These are phyloP conservation scores for Cladorrhinum sp. DNA, from an alignment of 2,329 filamentous ascomycete genomes.

Conservation along the genomic window DNA sequence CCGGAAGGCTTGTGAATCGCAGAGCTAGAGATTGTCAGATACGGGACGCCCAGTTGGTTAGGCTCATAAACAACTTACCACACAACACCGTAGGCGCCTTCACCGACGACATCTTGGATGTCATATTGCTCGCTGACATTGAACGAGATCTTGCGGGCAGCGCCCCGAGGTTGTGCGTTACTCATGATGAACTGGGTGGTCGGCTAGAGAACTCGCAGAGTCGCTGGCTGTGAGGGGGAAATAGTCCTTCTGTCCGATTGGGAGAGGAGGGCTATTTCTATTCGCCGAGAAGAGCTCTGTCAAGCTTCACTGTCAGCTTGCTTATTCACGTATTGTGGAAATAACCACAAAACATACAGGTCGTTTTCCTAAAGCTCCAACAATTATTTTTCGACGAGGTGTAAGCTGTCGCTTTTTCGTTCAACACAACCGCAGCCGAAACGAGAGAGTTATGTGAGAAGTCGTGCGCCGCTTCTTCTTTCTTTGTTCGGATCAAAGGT, in stretches of 20 bases:
- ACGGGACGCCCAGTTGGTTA: not conserved
- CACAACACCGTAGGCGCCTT: constrained; percentile 97
- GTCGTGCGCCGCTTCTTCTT: not conserved
- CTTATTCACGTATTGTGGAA: not conserved
- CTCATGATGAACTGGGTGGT: constrained; percentile 44
- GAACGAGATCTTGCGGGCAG: constrained; percentile 95
- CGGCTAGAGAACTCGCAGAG: not conserved
- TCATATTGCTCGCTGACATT: constrained; percentile 99
- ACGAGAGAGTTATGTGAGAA: not conserved
- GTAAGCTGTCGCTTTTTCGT: constrained; percentile 2
- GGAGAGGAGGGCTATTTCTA: not conserved
- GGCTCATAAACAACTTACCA: constrained; percentile 63
- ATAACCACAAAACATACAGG: not conserved
- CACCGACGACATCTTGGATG: constrained; percentile 98
- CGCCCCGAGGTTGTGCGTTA: constrained; percentile 56
- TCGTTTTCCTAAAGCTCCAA: not conserved
- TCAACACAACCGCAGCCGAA: not conserved
- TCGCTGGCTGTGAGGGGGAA: not conserved
- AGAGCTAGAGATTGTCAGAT: constrained; percentile 58
- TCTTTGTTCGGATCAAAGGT: constrained; percentile 19
- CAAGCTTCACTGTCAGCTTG: not conserved
- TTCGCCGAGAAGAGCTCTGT: not conserved
- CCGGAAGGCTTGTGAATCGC: constrained; percentile 96
- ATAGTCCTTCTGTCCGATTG: not conserved
- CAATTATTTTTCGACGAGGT: not conserved